These are phyloP conservation scores for Cryphonectria japonica DNA, from an alignment of 2,329 filamentous ascomycete species.

Conservation along the genomic window DNA sequence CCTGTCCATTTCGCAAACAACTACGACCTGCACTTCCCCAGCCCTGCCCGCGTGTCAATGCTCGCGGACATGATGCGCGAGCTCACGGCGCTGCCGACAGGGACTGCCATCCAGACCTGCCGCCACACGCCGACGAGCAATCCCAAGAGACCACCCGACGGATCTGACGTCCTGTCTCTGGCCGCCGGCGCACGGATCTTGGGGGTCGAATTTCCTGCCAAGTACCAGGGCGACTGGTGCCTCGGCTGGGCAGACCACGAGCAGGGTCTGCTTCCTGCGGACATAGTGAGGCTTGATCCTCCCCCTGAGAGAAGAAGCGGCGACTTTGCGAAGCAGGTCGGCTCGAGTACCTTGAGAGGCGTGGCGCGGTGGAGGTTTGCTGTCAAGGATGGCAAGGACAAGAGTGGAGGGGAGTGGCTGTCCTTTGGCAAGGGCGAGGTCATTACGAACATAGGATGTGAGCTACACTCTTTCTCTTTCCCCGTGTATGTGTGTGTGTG, in stretches of 20 bases:
- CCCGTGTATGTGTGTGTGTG: too few species aligned
- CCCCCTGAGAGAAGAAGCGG: constrained; percentile 41
- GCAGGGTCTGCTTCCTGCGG: constrained; percentile 52
- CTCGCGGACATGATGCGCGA: constrained; percentile 47
- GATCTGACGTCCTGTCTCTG: constrained; percentile 33
- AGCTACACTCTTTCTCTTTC: constrained; percentile 35
- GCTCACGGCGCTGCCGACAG: constrained; percentile 48
- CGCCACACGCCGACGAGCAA: constrained; percentile 15
- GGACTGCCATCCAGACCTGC: constrained; percentile 47
- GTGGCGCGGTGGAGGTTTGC: constrained; percentile 56
- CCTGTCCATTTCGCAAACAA: constrained; percentile 49
- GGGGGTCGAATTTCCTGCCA: constrained; percentile 55
- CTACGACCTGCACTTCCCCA: constrained; percentile 56
- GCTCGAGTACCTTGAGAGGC: constrained; percentile 51
- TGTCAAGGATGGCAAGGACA: constrained; percentile 42
- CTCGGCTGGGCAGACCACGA: constrained; percentile 59
- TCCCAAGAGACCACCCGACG: constrained; percentile 12
- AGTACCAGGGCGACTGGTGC: constrained; percentile 59
- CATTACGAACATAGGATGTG: constrained; percentile 66
- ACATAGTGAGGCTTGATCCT: constrained; percentile 51
- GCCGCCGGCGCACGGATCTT: constrained; percentile 51
- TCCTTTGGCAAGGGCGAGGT: constrained; percentile 66
- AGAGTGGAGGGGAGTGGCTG: constrained; percentile 48
- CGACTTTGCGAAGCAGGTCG: constrained; percentile 51
- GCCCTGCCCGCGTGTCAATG: constrained; percentile 46